Base-by-base conservation (phyloP, 306 rosid species). In the Citrullus colocynthis region DNA sequence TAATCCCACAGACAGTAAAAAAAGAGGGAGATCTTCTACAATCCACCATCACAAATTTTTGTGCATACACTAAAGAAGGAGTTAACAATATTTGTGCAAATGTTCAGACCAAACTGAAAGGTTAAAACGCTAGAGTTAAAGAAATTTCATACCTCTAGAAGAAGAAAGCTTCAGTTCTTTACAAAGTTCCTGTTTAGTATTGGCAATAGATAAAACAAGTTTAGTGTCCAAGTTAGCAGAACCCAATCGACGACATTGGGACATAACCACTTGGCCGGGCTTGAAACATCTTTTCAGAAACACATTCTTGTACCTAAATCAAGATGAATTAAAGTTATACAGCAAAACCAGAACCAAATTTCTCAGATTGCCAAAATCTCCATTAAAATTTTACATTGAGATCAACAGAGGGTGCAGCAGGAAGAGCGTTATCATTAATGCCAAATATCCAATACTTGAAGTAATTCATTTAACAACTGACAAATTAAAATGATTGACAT, bases 271-370 rank as follows among this genome's bases (percentile, higher is more conserved):
- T 20, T 9, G 37, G 73, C 76, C 70, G 45, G 51, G 77, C 79
- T 51, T 75, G 77, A 36, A 14, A 75, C 20, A 14, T 67, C 67
- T 77, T 63, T 80, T 76, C 14, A 51, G 65, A 41, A 39, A 28
- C 64, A 20, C 80, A 82, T 70, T 56, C 18, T 57, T 78, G 69
- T 75, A 51, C 89, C 86, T 84, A 77, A 75, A 52, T 45, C 78
- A 55, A 70, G 64, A 71, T 73, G 6, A 32, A 41, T 13, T 28
- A 45, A 13, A 6, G 54, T 67, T 16, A 60, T 2, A 42, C 41
- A 16, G 4, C 56, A 41, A 69, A 61, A 57, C 20, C 57, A 72
- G 12, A 30, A 41, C 5, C 28, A 71, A 36, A 71, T 30, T 52
- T 52, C 42, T 48, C 13, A 73, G 42, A 73, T 17, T 3, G 34